phyloP scores from a whole-genome alignment of 2,329 filamentous ascomycete genomes.

The Aspergillus hortae region DNA sequence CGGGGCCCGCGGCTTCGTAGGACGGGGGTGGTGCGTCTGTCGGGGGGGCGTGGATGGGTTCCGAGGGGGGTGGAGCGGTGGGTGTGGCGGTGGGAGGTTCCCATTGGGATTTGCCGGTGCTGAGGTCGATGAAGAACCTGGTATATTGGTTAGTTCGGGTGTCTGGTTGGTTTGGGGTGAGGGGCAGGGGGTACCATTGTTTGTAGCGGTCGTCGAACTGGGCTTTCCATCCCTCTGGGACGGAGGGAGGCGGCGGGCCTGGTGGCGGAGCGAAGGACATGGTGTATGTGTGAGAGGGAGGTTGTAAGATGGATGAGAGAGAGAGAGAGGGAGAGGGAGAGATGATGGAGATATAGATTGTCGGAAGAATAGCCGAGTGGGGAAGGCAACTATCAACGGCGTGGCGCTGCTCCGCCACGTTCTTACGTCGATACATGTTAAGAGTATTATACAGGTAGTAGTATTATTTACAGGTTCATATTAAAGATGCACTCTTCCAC shows the following conservation, averaged over 20 bases:
- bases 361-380: background rate
- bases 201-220: constrained; percentile 85
- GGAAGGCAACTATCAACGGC: background rate
- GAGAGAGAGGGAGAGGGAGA: background rate
- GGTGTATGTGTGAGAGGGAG: background rate
- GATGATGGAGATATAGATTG: background rate
- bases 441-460: too few relatives aligned
- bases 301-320: background rate
- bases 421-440: background rate
- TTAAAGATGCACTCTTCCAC: too few relatives aligned
- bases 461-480: too few relatives aligned
- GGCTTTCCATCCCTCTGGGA: constrained; percentile 79
- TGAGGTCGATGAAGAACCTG: constrained; percentile 88
- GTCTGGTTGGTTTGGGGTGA: background rate
- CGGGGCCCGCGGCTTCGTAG: constrained; percentile 57
- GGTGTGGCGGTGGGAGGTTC: constrained; percentile 72
- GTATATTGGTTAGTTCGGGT: background rate
- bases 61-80: constrained; percentile 44
- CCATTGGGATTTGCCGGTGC: constrained; percentile 89
- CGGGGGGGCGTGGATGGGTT: constrained; percentile 37
- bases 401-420: constrained; percentile 16
- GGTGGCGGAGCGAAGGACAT: constrained; percentile 43
- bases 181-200: constrained; percentile 60
- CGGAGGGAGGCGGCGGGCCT: constrained; percentile 55
- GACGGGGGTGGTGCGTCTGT: constrained; percentile 42